Conservation (phyloP, 192 early-diverging fungal genomes). For the Coemansia sp. region DNA sequence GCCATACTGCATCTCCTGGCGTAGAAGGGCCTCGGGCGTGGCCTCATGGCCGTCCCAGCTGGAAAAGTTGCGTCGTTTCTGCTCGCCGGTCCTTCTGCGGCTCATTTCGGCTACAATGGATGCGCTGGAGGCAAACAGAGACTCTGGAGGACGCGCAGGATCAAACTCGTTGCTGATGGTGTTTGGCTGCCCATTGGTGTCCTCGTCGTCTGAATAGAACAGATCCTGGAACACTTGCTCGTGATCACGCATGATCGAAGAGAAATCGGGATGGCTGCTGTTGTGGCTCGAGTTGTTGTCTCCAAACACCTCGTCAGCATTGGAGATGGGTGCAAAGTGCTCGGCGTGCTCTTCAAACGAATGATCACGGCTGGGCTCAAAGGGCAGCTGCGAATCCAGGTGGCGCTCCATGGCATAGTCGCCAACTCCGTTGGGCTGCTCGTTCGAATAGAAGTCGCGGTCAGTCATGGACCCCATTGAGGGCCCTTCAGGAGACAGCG, state of each 20-base stretch:
- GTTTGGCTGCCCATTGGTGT: conserved; percentile 2
- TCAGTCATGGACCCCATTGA: conserved; percentile 14
- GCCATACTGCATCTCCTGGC: conserved; percentile 29
- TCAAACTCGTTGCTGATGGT: conserved; percentile 20
- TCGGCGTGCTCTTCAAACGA: conserved; percentile 6
- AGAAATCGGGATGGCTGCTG: conserved; percentile 32
- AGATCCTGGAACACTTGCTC: conserved; percentile 40
- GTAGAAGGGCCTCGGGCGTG: conserved; percentile 28
- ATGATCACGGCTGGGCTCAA: conserved; percentile 1
- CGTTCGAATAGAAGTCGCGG: background rate
- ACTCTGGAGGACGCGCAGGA: conserved; percentile 23
- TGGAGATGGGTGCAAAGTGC: conserved; percentile 10
- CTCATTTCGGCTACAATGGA: conserved; percentile 39
- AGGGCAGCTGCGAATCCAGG: too few species aligned
- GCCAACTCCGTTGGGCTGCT: background rate
- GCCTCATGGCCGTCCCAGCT: conserved; percentile 49
- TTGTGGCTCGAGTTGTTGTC: conserved; percentile 1
- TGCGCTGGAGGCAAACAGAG: conserved; percentile 45
- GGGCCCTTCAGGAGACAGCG: conserved; percentile 7
- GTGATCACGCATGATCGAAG: conserved; percentile 40
- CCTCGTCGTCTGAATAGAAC: conserved; percentile 6
- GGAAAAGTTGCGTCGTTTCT: conserved; percentile 14
- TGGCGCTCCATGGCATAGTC: too few species aligned
- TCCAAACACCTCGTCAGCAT: conserved; percentile 35
- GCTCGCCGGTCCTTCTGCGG: conserved; percentile 7